Conservation (phyloP, 176 grass and related monocot genomes). For the Bothriochloa decipiens region DNA sequence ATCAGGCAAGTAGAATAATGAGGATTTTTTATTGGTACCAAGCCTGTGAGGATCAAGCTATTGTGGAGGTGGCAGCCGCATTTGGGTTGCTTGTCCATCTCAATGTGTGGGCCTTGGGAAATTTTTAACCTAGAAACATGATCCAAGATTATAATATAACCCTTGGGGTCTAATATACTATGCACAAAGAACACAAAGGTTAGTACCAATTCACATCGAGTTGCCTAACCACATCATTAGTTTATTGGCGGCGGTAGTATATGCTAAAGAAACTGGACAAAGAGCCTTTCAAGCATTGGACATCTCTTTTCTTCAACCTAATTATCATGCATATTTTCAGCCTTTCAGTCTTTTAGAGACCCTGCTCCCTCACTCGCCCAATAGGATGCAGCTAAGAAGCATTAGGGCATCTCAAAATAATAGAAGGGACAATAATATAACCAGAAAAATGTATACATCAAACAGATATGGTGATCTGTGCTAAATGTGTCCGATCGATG, state of each 20-base stretch:
- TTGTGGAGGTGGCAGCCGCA: conserved; percentile 34
- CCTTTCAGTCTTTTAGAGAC: conserved; percentile 42
- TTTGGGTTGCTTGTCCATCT: conserved; percentile 50
- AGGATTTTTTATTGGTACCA: conserved; percentile 5
- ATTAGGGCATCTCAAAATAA: conserved; percentile 25
- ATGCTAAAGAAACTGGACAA: conserved; percentile 48
- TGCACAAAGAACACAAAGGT: conserved; percentile 42
- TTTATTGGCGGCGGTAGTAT: conserved; percentile 34
- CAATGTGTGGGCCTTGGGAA: conserved; percentile 30
- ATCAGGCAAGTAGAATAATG: conserved; percentile 41
- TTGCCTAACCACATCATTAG: conserved; percentile 42
- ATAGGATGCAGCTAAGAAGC: conserved; percentile 24
- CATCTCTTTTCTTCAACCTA: conserved; percentile 43
- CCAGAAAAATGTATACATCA: neutral
- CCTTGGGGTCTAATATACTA: conserved; percentile 41
- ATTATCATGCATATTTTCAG: conserved; percentile 58
- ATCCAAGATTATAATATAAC: conserved; percentile 38
- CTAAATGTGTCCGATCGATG: neutral
- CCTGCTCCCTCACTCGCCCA: conserved; percentile 1
- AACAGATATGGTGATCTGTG: conserved; percentile 19
- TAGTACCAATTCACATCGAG: conserved; percentile 42
- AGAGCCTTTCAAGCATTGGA: conserved; percentile 50
- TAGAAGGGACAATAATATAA: conserved; percentile 29
- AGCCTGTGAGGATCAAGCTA: conserved; percentile 43
- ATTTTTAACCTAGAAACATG: conserved; percentile 51